Percentiles rank a stretch among this genome's conserved stretches.
phyloP scores from a whole-genome alignment of 306 rosid genomes.

The Crataegus laevigata region DNA sequence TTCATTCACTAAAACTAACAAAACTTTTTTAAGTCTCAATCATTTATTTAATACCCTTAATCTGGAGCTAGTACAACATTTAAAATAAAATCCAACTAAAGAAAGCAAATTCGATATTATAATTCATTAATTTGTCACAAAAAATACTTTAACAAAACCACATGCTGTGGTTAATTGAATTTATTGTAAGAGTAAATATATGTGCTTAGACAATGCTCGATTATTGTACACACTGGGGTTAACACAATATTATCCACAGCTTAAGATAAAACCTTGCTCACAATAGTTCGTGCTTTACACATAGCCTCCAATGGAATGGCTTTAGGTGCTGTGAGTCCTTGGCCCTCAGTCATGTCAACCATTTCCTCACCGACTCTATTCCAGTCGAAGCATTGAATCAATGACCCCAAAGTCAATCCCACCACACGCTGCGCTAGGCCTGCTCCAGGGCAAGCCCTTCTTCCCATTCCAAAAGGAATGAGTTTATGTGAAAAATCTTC shows the following conservation, averaged over 20 bases:
- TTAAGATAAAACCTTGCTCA: conserved; percentile 1
- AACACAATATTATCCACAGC: background rate
- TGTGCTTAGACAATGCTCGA: too few species aligned
- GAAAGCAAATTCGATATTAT: too few species aligned
- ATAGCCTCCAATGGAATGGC: conserved; percentile 17
- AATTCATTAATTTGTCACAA: too few species aligned
- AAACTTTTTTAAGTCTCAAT: too few species aligned
- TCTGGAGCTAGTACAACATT: too few species aligned
- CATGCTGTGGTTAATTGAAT: too few species aligned
- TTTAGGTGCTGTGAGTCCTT: conserved; percentile 20
- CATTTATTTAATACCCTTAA: too few species aligned
- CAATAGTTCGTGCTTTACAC: conserved; percentile 20
- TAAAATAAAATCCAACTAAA: too few species aligned
- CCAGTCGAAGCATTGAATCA: conserved; percentile 24
- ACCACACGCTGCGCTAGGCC: conserved; percentile 12
- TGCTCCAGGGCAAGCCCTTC: conserved; percentile 24
- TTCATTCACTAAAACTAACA: too few species aligned
- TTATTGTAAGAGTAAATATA: too few species aligned
- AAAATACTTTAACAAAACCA: too few species aligned
- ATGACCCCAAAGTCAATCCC: conserved; percentile 18
- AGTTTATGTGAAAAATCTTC: background rate
- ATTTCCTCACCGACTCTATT: conserved; percentile 9
- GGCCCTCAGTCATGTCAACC: conserved; percentile 31
- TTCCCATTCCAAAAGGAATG: conserved; percentile 17
- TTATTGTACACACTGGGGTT: too few species aligned